Evolutionary conservation across 306 rosid species (phyloP), one percentile per base, ranked within the genome.

Genomic region (Cucurbita maxima): DNA sequence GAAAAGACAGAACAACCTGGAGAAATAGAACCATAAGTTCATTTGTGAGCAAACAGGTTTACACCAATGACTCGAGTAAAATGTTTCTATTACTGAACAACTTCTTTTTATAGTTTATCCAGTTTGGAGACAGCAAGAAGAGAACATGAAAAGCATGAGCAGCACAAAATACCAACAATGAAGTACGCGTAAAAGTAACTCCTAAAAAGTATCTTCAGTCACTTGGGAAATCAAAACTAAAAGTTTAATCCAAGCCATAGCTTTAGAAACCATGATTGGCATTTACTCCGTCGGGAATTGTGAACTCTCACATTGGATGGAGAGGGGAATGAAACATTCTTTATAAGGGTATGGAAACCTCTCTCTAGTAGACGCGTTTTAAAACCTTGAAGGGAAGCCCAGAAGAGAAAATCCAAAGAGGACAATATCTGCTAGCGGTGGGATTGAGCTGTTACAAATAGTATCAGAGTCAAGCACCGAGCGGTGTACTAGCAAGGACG

Each of bases 1-100:
- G 92, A 19, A 79, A 72, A 78, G 96, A 81, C 76, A 94, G 84
- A 61, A 91, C 57, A 9, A 89, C 58, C 99, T 94, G 96, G 71
- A 83, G 72, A 76, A 73, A 50, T 48, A 52, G 60, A 41, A 70
- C 59, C 59, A 48, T 25, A 68, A 47, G 22, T 45, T 68, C 41
- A 68, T 68, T 41, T 40, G 72, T 68, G 6, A 7, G n/a, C 69
- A 52, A 71, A 67, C 15, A 43, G 20, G 45, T 48, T 6, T 13
- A 69, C 56, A 25, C 22, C 73, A 45, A 62, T 37, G 48, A 40
- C 30, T 62, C 51, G 5, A 40, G 51, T 40, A 63, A 63, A 2
- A 63, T 0, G 2, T 22, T 4, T 62, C 68, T 1, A 62, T 62
- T 8, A 70, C 36, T 34, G 74, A 50, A 30, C 72, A 70, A 50